phyloP scores from a whole-genome alignment of 164 flowering plant genomes.

The Nymphaea thermarum region DNA sequence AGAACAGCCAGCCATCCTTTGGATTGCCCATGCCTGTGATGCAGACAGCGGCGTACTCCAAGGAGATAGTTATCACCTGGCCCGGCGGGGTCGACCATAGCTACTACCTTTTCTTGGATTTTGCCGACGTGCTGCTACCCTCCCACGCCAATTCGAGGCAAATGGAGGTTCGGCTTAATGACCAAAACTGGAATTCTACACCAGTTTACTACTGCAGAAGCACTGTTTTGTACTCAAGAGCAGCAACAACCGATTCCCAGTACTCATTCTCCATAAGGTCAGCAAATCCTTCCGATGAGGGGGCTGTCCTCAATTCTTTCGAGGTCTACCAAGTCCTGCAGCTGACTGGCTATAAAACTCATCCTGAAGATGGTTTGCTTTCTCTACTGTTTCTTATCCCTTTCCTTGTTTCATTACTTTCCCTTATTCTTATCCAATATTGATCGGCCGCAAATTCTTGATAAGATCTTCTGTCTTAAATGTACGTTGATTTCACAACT shows the following conservation, averaged over 20 bases:
- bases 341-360: constrained; percentile 3
- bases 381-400: too few relatives aligned
- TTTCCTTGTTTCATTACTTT: too few relatives aligned
- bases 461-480: too few relatives aligned
- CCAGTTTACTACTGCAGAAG: not conserved
- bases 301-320: constrained; percentile 30
- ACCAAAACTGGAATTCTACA: not conserved
- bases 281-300: not conserved
- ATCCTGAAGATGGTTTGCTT: too few relatives aligned
- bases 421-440: too few relatives aligned
- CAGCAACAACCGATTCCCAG: not conserved
- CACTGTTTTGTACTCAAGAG: not conserved
- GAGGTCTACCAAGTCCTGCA: constrained; percentile 19
- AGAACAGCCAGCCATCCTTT: not conserved
- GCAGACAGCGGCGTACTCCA: constrained; percentile 16
- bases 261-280: not conserved
- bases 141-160: constrained; percentile 1
- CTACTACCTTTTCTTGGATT: constrained; percentile 20
- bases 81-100: not conserved
- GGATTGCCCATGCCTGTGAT: constrained; percentile 16
- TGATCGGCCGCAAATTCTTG: too few relatives aligned
- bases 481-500: too few relatives aligned
- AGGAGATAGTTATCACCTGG: not conserved
- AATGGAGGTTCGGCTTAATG: not conserved
- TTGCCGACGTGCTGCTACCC: constrained; percentile 22